Percentiles rank a stretch among this genome's conserved stretches.
These are phyloP conservation scores for Mycosphaerella sp. DNA, from an alignment of 2,329 filamentous ascomycete species.

Conservation along the genomic window DNA sequence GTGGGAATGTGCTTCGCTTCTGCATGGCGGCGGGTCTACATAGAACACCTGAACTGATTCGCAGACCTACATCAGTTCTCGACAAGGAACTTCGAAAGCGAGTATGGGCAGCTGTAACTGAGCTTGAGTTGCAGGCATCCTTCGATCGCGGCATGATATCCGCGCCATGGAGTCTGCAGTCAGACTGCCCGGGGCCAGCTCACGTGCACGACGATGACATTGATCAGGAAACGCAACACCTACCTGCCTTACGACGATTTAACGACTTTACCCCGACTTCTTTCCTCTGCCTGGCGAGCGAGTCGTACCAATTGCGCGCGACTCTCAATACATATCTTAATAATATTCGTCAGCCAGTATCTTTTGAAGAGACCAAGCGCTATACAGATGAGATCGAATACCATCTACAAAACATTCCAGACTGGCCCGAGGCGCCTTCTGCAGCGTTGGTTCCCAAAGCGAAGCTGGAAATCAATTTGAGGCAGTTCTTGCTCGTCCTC, in stretches of 20 bases:
- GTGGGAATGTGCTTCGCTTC: constrained; percentile 47
- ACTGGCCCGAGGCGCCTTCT: constrained; percentile 17
- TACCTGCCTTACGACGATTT: constrained; percentile 18
- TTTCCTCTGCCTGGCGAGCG: constrained; percentile 23
- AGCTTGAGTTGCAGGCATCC: constrained; percentile 52
- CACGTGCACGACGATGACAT: constrained; percentile 50
- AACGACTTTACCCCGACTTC: constrained; percentile 28
- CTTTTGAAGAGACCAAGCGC: constrained; percentile 31
- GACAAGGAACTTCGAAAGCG: constrained; percentile 51
- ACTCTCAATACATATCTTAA: constrained; percentile 30
- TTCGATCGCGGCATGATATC: constrained; percentile 51
- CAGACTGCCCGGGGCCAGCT: constrained; percentile 45
- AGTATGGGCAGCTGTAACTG: constrained; percentile 53
- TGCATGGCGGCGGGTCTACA: constrained; percentile 52
- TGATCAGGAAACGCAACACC: constrained; percentile 20
- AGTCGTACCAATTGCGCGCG: constrained; percentile 26
- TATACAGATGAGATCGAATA: constrained; percentile 32
- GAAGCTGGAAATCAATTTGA: constrained; percentile 28
- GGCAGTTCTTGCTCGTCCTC: constrained; percentile 30
- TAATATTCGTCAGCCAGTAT: constrained; percentile 28
- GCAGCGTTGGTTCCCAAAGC: constrained; percentile 17
- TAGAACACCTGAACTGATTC: constrained; percentile 40
- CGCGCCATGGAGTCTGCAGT: constrained; percentile 39
- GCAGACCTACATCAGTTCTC: constrained; percentile 37
- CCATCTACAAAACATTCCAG: constrained; percentile 25